Evolutionary conservation across 768 basidiomycete species (phyloP), one percentile per base, ranked within the genome.

Genomic region (Calocybe indica): DNA sequence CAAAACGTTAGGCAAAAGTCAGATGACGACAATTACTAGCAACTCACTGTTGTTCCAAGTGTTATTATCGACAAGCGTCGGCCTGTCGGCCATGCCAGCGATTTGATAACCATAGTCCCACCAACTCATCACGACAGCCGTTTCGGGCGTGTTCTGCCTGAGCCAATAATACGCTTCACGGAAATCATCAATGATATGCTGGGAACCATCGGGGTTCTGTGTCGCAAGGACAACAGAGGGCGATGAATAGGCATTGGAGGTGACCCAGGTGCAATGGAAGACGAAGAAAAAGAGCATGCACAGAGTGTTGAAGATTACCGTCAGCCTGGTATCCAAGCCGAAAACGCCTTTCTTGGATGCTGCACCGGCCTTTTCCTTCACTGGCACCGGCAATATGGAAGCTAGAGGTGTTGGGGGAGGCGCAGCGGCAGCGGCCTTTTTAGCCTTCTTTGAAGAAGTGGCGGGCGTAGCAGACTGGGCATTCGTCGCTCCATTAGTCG

Each of bases 61-160:
- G 63, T 98, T 97, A 70, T 99, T 98, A 67, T 99, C 95, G 13
- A 98, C 95, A 55, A 98, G 69, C 1, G 95, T 98, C 10, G 92
- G 85, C 39, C 95, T 74, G 69, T 98, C 93, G 15, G 96, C 94
- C 90, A 98, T 96, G 36, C 96, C 96, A 36, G 96, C 96, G 60
- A 98, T 97, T 67, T 98, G 95, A 63, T 99, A 98, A 29, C 95
- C 96, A 56, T 98, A 99, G 70, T 98, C 96, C 96, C 96, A 98
- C 96, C 96, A 99, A 51, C 88, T 91, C 92, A 95, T 94, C 22
- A 98, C 85, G 31, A 98, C 94, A 5, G 92, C 83, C 51, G 90
- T 85, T 64, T 92, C 74, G 5, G 86, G 77, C 2, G 96, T 99
- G 69, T 98, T 99, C 69, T 94, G 88, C 45, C 96, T 77, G 41